Base-by-base conservation (phyloP, 1,284 basidiomycete species). In the Erythrobasidium hasegawianum region DNA sequence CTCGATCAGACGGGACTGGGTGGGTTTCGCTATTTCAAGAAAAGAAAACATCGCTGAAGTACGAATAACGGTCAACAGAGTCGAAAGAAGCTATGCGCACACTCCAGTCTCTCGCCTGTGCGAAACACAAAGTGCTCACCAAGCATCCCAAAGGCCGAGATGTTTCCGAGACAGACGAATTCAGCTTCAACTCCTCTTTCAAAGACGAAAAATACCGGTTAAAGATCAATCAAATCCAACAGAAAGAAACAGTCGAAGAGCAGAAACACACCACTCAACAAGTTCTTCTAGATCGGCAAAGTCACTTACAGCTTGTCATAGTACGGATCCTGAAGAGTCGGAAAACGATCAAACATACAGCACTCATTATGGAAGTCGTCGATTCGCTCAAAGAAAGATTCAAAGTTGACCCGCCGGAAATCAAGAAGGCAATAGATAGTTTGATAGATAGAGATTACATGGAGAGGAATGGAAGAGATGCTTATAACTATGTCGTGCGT, bases 151-250 rank as follows among this genome's bases (percentile, higher is more conserved):
- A 79, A 1, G 89, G 90, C 2, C 86, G 84, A 72, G 92, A 96
- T 20, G 87, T 98, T 40, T 77, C 85, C 38, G 84, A 88, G 45
- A 80, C 77, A 0, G 95, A 97, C 76, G 77, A 83, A 59, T 95
- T 98, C 76, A 77, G 78, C 38, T 90, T 89, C 80, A 97, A 97
- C 78, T 81, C 84, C 53, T 84, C 84, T 16, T 96, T 97, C 77
- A 85, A 86, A 47, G 89, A 95, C 75, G 83, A 87, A 7, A 83
- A 85, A 24, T 80, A 86, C 56, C 88, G 87, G 72, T 85, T 98
- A 54, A 89, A 90, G 77, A 95, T 98, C 80, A 97, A 95, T 75
- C 90, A 93, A 58, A 96, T 98, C 69, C 95, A 97, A 78, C 87
- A 88, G 53, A 92, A 93, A 75, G 88, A 93, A 72, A 87, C 90